Base-by-base conservation (phyloP, 345 rosid species). In the Alliaria petiolata region DNA sequence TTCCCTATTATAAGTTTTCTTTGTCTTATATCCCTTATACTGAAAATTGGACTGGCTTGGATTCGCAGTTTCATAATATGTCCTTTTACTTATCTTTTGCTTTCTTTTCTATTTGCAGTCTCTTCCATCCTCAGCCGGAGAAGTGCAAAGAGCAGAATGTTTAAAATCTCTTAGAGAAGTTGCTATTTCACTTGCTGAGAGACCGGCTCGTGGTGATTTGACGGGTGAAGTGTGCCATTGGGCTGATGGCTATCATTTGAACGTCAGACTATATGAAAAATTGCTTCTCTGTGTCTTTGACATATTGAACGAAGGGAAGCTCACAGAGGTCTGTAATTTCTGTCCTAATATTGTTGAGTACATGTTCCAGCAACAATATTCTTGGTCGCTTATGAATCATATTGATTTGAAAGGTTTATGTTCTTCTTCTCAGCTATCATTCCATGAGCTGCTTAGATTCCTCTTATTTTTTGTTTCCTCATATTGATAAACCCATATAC, bases 191-290 rank as follows among this genome's bases (percentile, higher is more conserved):
- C 93, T 95, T 83, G 95, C 99, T 67, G 97, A 91, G 85, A 89
- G 97, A 76, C 96, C 98, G 11, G 97, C 96, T 44, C 90, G 93
- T 53, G 96, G 95, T 80, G 99, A 95, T 84, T 86, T 91, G 79
- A 89, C 99, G 39, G 99, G 99, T 76, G 95, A 91, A 88, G 90
- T 95, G 39, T 89, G 95, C 87, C 99, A 95, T 68, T 91, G 97
- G 99, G 96, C 96, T 46, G 99, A 95, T 88, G 96, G 98, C 33
- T 91, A 91, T 78, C 96, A 86, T 83, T 81, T 95, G 68, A 95
- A 95, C 76, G 87, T 89, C 71, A 91, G 87, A 76, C 82, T 95
- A 31, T 95, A 91, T 46, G 95, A 91, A 79, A 95, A 91, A 76
- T 83, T 95, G 72, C 98, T 95, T 62, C 87, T 85, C 76, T 83